Evolutionary conservation across 2,329 filamentous ascomycete genomes (phyloP).

Genomic region (Diaporthe aspalathi): DNA sequence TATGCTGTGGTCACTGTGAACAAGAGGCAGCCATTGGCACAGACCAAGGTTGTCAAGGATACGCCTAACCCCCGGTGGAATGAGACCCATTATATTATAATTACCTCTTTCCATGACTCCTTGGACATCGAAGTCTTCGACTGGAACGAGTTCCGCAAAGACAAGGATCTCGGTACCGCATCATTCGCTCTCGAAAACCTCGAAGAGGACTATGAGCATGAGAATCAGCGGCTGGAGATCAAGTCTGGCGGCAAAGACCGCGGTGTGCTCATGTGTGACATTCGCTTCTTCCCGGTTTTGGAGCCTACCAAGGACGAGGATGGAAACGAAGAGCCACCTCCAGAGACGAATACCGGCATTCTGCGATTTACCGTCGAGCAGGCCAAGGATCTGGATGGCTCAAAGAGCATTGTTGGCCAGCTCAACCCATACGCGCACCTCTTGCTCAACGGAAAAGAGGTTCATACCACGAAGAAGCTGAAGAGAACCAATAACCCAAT

Average conservation of each 20-base stretch:
- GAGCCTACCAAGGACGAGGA: slow-evolving; percentile 77
- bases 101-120: slow-evolving; percentile 89
- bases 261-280: slow-evolving; percentile 81
- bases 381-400: slow-evolving; percentile 93
- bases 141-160: slow-evolving; percentile 95
- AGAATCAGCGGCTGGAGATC: slow-evolving; percentile 88
- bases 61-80: slow-evolving; percentile 93
- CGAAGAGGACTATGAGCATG: slow-evolving; percentile 79
- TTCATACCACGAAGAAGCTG: slow-evolving; percentile 89
- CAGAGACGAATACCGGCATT: slow-evolving; percentile 93
- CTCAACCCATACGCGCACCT: slow-evolving; percentile 92
- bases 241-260: slow-evolving; percentile 85
- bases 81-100: slow-evolving; percentile 94
- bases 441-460: slow-evolving; percentile 90
- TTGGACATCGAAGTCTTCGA: slow-evolving; percentile 89
- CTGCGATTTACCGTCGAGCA: slow-evolving; percentile 93
- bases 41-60: slow-evolving; percentile 89
- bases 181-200: slow-evolving; percentile 87
- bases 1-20: slow-evolving; percentile 90
- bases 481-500: slow-evolving; percentile 98
- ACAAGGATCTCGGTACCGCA: slow-evolving; percentile 91
- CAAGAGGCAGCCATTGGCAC: slow-evolving; percentile 81
- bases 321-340: slow-evolving; percentile 82
- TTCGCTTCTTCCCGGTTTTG: slow-evolving; percentile 96
- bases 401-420: slow-evolving; percentile 89